Base-by-base conservation (phyloP, 2,329 filamentous ascomycete genomes). In the Colletotrichum cordylinicola region DNA sequence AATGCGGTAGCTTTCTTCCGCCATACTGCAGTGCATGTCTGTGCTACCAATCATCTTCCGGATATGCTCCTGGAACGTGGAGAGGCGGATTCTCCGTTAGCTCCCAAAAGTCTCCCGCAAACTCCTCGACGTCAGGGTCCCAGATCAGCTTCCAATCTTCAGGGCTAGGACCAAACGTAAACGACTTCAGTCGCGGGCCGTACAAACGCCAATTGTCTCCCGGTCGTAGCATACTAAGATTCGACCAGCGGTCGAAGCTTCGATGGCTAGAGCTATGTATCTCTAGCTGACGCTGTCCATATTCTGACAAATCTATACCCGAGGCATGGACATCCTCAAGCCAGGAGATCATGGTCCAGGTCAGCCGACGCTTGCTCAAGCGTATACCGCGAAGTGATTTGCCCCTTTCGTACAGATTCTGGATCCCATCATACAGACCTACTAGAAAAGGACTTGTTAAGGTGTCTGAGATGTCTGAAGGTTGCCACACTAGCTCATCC, bases 81-180 rank as follows among this genome's bases (percentile, higher is more conserved):
- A 70, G 15, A 13, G 24, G 58, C 5, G 70, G 66, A 4, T 65
- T 69, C 10, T 76, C 70, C 2, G 66, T n/a, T 2, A 9, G 29
- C 1, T 65, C 18, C 74, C 74, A 76, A 16, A 76, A 76, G 6
- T 76, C 58, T 2, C 74, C 65, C 2, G 39, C 60, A n/a, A 37
- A 70, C 5, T 70, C 70, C 24, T 73, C 71, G 0, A 43, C 33
- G 2, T 66, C 74, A 5, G 21, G 21, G 24, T 70, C 52, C 74
- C 70, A 76, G 4, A 35, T 33, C 2, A 76, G 56, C 2, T 16
- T 13, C 70, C 74, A 76, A 13, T 76, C 66, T 48, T 4, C 4
- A 3, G 66, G 15, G 2, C 24, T 18, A 8, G 70, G 16, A 0
- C 74, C 74, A 9, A 39, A 76, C 0, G 24, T 48, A 3, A 76